phyloP scores from a whole-genome alignment of 2,329 filamentous ascomycete species.

The Trichophyton rubrum region DNA sequence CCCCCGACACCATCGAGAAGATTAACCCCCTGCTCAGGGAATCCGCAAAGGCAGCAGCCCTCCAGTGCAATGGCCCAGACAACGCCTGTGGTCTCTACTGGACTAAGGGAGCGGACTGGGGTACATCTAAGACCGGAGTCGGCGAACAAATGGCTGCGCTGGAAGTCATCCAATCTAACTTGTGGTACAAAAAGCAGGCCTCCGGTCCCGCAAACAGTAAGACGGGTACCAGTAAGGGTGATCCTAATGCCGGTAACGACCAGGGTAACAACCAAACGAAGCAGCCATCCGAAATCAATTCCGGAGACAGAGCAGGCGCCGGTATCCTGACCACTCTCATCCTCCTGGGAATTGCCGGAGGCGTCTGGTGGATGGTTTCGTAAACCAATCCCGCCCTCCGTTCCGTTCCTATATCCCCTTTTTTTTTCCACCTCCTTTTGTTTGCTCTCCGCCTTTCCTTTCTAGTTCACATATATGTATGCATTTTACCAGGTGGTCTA shows the following conservation, averaged over 20 bases:
- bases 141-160: constrained; percentile 61
- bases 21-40: constrained; percentile 43
- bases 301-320: constrained; percentile 56
- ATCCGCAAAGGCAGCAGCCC: constrained; percentile 43
- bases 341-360: constrained; percentile 43
- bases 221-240: constrained; percentile 42
- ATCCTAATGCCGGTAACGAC: constrained; percentile 23
- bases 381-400: not conserved
- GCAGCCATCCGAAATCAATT: constrained; percentile 38
- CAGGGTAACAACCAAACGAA: constrained; percentile 12
- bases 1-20: constrained; percentile 41
- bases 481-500: constrained; percentile 2
- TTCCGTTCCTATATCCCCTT: not conserved
- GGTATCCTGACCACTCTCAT: constrained; percentile 51
- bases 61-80: constrained; percentile 17
- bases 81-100: constrained; percentile 21
- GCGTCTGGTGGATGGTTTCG: constrained; percentile 41
- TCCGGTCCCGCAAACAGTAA: constrained; percentile 30
- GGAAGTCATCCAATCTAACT: constrained; percentile 50
- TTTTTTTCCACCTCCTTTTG: not conserved
- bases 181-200: constrained; percentile 26
- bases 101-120: constrained; percentile 39
- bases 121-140: constrained; percentile 46
- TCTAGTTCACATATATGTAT: constrained; percentile 3
- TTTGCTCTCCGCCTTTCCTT: not conserved